Conservation (phyloP, 768 basidiomycete genomes). For the Amanita phalloides region DNA sequence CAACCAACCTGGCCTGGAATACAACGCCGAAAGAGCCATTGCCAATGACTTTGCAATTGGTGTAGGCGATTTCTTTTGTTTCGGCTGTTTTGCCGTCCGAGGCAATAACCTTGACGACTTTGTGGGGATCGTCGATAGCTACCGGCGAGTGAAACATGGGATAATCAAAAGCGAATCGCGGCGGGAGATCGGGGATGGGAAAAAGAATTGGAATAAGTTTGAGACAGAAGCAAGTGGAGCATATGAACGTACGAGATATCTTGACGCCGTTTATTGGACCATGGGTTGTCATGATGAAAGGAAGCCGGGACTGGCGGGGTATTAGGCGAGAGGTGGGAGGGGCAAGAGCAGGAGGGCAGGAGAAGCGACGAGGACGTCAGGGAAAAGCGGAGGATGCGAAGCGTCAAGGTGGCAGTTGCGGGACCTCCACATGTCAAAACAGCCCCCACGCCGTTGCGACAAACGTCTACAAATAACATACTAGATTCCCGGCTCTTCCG, state of each 20-base stretch:
- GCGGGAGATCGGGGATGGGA: conserved; percentile 7
- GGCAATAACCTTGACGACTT: conserved; percentile 90
- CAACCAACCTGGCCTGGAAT: conserved; percentile 85
- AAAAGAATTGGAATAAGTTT: conserved; percentile 16
- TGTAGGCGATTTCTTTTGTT: conserved; percentile 83
- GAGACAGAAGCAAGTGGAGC: conserved; percentile 13
- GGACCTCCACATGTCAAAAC: background rate
- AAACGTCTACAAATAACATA: conserved; percentile 1
- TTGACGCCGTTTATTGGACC: conserved; percentile 84
- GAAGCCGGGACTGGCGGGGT: background rate
- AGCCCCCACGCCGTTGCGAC: background rate
- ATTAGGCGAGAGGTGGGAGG: background rate
- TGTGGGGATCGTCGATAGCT: conserved; percentile 92
- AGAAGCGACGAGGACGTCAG: background rate
- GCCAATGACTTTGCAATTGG: conserved; percentile 96
- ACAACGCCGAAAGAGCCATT: conserved; percentile 99
- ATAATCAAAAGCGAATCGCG: conserved; percentile 26
- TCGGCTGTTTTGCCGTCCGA: conserved; percentile 92
- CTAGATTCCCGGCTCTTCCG: background rate
- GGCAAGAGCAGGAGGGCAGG: background rate
- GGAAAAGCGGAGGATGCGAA: background rate
- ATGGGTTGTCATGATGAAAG: conserved; percentile 52
- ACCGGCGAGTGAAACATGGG: conserved; percentile 16
- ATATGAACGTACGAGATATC: conserved; percentile 59
- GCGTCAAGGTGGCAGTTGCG: background rate